Evolutionary conservation across 75 land plant species (phyloP), one percentile per base, ranked within the genome.

Genomic region (Pinus albicaulis): DNA sequence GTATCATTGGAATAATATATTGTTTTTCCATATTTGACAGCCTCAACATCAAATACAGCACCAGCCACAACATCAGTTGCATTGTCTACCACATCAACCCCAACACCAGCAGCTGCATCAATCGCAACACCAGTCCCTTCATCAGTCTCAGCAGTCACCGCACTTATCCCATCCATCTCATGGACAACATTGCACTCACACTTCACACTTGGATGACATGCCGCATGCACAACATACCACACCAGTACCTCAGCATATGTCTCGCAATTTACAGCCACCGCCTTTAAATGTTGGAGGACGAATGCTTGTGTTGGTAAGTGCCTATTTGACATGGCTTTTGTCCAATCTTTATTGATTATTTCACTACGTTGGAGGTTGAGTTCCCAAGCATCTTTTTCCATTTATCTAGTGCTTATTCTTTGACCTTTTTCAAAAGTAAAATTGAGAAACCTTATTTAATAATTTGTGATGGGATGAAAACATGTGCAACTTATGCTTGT

Each of bases 1-100:
- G 20, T 75, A 68, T 28, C 25, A 20, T 31, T 48, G 75, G 23
- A 28, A 25, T 76, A 13, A 56, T 36, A 41, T 76, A 17, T 52
- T 19, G 53, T 55, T 58, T 75, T 77, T 63, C 16, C 57, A 41
- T 59, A 7, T 31, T 55, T 70, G 58, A 56, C 84, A 85, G 87
- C 78, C 80, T 53, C 92, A 82, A n/a, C 86, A 85, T 77, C 86
- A 86, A 76, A 88, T 87, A 57, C 92, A 91, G 24, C 84, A 82
- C 66, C 79, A 85, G 60, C 64, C 86, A 17, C 87, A 91, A 55
- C 93, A 91, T 73, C 88, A 80, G 74, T 79, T 86, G 78, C 86
- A 82, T 34, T 80, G 78, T 71, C 56, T 83, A 8, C 24, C 83
- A 7, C 87, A 89, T 53, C 84, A 84, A 69, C 55, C 89, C 25